Conservation (phyloP, 257 asterid genomes). For the Solanum boliviense region DNA sequence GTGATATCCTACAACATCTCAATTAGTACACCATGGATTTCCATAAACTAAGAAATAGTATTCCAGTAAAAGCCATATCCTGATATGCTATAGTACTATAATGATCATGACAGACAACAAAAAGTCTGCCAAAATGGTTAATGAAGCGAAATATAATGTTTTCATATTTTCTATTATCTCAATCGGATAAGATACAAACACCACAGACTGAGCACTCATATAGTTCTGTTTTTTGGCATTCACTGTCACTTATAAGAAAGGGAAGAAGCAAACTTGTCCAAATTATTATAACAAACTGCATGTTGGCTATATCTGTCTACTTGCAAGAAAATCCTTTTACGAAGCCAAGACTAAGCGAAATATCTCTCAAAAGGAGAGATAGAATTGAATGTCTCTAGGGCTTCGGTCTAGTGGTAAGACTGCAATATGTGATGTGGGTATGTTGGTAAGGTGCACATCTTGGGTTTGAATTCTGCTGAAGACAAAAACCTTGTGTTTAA, state of each 20-base stretch:
- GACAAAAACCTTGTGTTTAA: not conserved
- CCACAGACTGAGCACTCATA: not conserved
- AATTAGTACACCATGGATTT: not conserved
- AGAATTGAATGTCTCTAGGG: not conserved
- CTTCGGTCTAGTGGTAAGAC: not conserved
- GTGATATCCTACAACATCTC: not conserved
- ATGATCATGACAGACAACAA: not conserved
- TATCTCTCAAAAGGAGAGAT: not conserved
- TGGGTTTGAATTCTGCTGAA: not conserved
- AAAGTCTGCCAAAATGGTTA: not conserved
- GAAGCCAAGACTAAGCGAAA: not conserved
- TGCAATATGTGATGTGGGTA: not conserved
- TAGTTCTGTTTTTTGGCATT: not conserved
- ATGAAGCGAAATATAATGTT: not conserved
- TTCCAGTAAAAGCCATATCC: not conserved
- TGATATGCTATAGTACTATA: not conserved
- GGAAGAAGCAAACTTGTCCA: not conserved
- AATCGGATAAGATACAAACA: not conserved
- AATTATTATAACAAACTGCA: not conserved
- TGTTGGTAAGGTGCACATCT: not conserved
- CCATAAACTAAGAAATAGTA: not conserved
- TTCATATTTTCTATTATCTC: not conserved
- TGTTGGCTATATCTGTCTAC: not conserved
- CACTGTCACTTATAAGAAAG: not conserved
- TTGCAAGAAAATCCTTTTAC: not conserved